Percentiles rank a stretch among this genome's conserved stretches.
These are phyloP conservation scores for Microsporum ferrugineum DNA, from an alignment of 2,329 filamentous ascomycete species.

Conservation along the genomic window DNA sequence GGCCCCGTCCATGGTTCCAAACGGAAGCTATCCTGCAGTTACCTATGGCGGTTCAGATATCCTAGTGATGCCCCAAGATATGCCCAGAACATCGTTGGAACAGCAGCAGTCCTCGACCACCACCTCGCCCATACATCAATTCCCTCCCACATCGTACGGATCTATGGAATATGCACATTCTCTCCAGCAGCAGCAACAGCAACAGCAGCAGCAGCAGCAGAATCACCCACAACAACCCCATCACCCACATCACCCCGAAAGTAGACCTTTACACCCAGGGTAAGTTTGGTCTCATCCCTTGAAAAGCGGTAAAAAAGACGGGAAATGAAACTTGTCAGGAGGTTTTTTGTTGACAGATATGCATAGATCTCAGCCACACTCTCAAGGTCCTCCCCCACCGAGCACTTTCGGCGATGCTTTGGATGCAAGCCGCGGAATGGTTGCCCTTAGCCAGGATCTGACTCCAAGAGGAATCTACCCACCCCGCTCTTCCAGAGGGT, in stretches of 20 bases:
- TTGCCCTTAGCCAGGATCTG: conserved; percentile 84
- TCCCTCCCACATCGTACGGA: conserved; percentile 63
- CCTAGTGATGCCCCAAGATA: conserved; percentile 63
- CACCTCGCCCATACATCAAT: conserved; percentile 54
- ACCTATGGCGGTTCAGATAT: conserved; percentile 52
- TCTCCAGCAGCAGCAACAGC: conserved; percentile 37
- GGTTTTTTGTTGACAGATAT: neutral
- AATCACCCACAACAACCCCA: conserved; percentile 33
- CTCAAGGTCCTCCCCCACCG: conserved; percentile 41
- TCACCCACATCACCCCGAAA: conserved; percentile 34
- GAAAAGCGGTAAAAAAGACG: neutral
- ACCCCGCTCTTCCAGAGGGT: conserved; percentile 53
- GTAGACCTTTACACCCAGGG: conserved; percentile 70
- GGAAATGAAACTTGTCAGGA: neutral
- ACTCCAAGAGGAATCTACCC: conserved; percentile 86
- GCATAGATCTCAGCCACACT: conserved; percentile 19
- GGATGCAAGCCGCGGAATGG: conserved; percentile 87
- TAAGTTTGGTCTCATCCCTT: conserved; percentile 42
- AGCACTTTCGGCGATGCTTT: conserved; percentile 61
- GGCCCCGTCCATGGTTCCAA: conserved; percentile 57
- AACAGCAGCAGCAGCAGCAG: conserved; percentile 38
- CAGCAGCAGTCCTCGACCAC: conserved; percentile 57
- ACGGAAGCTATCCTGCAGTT: conserved; percentile 54
- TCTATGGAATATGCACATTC: conserved; percentile 62
- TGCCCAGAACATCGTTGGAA: conserved; percentile 62